phyloP scores from a whole-genome alignment of 768 basidiomycete species.

The Tricholoma sp. region DNA sequence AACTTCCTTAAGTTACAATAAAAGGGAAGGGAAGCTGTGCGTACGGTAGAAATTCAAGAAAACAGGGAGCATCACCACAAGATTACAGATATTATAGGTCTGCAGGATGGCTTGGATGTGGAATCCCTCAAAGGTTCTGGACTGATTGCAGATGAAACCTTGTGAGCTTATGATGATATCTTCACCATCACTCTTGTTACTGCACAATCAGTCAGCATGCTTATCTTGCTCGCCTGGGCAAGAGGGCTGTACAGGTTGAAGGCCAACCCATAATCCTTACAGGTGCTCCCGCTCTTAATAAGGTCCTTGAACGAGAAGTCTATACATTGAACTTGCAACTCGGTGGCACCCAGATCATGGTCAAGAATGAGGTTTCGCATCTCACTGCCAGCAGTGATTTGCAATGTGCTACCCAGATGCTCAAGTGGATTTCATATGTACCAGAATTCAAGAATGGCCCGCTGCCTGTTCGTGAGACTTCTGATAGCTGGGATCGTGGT shows the following conservation, averaged over 20 bases:
- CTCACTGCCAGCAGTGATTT: constrained; percentile 92
- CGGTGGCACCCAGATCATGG: constrained; percentile 99
- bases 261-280: constrained; percentile 99
- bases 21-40: constrained; percentile 73
- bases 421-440: constrained; percentile 93
- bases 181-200: constrained; percentile 99
- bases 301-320: constrained; percentile 97
- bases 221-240: constrained; percentile 95
- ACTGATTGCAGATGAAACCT: constrained; percentile 97
- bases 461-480: constrained; percentile 69
- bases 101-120: constrained; percentile 97
- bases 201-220: constrained; percentile 99
- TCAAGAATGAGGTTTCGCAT: constrained; percentile 99
- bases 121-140: constrained; percentile 95
- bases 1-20: constrained; percentile 86
- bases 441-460: constrained; percentile 77
- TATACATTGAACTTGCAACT: constrained; percentile 98
- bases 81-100: constrained; percentile 93
- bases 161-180: constrained; percentile 97
- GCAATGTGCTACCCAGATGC: constrained; percentile 90
- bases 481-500: constrained; percentile 88
- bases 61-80: constrained; percentile 86
- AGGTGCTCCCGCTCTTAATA: constrained; percentile 94
- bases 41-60: constrained; percentile 80
- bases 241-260: constrained; percentile 97